Percentiles rank a stretch among this genome's conserved stretches.
These are phyloP conservation scores for Russula lepida DNA, from an alignment of 768 basidiomycete genomes.

Conservation along the genomic window DNA sequence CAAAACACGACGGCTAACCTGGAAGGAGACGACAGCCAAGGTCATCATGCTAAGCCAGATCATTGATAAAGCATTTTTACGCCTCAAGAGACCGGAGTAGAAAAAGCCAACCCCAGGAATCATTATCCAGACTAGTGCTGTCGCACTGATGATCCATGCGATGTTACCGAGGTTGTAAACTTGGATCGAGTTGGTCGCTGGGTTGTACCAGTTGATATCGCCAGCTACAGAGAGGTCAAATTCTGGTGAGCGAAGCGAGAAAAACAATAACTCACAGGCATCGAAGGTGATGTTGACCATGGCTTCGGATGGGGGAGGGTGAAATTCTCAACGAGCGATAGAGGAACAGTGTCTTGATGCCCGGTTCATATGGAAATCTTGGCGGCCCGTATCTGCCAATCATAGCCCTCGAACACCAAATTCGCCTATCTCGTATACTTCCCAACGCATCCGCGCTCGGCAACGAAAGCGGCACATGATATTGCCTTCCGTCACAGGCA, in stretches of 20 bases:
- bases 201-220: constrained; percentile 30
- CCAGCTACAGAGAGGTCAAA: constrained; percentile 28
- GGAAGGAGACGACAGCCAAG: constrained; percentile 74
- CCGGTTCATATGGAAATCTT: constrained; percentile 3
- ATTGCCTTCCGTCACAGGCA: background rate
- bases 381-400: constrained; percentile 14
- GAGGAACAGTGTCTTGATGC: background rate
- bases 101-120: constrained; percentile 69
- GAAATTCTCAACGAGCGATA: background rate
- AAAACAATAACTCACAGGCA: constrained; percentile 10
- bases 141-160: constrained; percentile 62
- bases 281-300: constrained; percentile 28
- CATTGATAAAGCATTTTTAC: constrained; percentile 92
- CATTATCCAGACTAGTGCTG: constrained; percentile 70
- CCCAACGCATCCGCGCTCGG: background rate
- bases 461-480: background rate
- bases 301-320: background rate
- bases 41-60: constrained; percentile 74
- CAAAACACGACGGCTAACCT: constrained; percentile 36
- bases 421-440: background rate
- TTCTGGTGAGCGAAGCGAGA: background rate
- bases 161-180: constrained; percentile 59
- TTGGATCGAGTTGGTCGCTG: constrained; percentile 19
- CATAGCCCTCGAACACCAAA: background rate
- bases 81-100: constrained; percentile 82